A percentile compares a stretch with the other conserved stretches of the same genome.
These are phyloP conservation scores for Starmera quercuum DNA, from an alignment of 805 yeast species.

Conservation along the genomic window DNA sequence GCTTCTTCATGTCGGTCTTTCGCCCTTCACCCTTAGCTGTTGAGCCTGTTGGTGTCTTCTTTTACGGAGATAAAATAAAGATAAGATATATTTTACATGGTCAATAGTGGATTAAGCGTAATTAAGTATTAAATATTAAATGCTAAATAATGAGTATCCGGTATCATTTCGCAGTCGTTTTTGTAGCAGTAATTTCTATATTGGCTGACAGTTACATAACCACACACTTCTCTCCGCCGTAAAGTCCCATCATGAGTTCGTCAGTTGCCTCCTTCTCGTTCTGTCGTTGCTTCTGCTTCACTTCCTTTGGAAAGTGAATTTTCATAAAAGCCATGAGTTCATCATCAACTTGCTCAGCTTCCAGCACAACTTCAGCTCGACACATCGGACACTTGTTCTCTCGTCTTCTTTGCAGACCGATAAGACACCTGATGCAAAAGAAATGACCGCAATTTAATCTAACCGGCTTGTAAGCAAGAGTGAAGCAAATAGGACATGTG, in stretches of 20 bases:
- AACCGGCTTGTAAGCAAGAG: conserved; percentile 67
- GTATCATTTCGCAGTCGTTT: too few species aligned
- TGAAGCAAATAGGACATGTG: conserved; percentile 64
- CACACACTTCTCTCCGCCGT: conserved; percentile 12
- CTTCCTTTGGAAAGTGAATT: conserved; percentile 58
- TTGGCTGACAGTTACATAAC: conserved; percentile 5
- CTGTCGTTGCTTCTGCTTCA: conserved; percentile 51
- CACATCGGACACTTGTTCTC: conserved; percentile 67
- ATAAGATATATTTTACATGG: too few species aligned
- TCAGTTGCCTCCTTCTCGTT: conserved; percentile 40
- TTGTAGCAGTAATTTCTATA: too few species aligned
- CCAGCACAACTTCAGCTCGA: conserved; percentile 39
- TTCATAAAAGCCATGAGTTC: conserved; percentile 46
- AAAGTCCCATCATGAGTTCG: conserved; percentile 26
- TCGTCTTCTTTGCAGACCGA: conserved; percentile 52
- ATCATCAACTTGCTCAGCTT: conserved; percentile 57
- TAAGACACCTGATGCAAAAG: conserved; percentile 67
- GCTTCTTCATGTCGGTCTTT: conserved; percentile 25
- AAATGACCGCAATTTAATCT: conserved; percentile 56
- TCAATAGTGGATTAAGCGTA: too few species aligned
- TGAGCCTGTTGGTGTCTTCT: too few species aligned
- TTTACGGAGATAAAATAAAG: too few species aligned
- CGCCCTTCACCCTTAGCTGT: too few species aligned
- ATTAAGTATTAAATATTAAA: too few species aligned
- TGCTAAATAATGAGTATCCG: too few species aligned